phyloP scores from a whole-genome alignment of 2,329 filamentous ascomycete genomes.

The Proliferodiscus dingleyae region DNA sequence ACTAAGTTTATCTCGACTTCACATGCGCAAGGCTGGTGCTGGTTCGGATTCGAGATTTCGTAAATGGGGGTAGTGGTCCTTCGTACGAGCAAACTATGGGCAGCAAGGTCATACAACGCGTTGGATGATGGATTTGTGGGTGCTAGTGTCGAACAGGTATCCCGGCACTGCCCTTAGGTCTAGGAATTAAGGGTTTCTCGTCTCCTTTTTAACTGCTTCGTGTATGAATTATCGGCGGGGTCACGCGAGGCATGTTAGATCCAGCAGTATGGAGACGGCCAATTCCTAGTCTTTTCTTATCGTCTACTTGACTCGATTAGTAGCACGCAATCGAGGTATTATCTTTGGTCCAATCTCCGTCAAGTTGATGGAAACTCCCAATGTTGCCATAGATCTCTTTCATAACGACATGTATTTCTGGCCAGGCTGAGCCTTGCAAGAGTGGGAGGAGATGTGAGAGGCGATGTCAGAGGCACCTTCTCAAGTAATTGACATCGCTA shows the following conservation, averaged over 20 bases:
- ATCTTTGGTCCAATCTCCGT: neutral
- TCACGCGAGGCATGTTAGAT: too few species aligned
- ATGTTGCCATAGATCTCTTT: conserved; percentile 1
- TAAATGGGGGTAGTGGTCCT: conserved; percentile 3
- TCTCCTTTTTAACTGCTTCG: too few species aligned
- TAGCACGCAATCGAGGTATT: neutral
- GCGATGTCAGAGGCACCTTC: too few species aligned
- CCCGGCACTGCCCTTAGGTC: too few species aligned
- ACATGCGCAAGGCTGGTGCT: neutral
- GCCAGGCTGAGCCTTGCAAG: too few species aligned
- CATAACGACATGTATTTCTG: neutral
- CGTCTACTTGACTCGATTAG: neutral
- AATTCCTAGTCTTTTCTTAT: neutral
- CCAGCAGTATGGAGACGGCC: too few species aligned
- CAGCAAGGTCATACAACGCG: neutral
- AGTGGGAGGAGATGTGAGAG: too few species aligned
- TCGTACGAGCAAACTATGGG: neutral
- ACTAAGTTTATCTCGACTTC: neutral
- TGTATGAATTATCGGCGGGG: too few species aligned
- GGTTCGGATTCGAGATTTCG: neutral
- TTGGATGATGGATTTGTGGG: too few species aligned
- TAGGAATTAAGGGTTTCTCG: too few species aligned
- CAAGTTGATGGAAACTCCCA: neutral
- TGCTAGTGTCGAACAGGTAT: too few species aligned
- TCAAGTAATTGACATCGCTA: too few species aligned